These are phyloP conservation scores for Chytriomyces sp. DNA, from an alignment of 192 early-diverging fungal genomes.

Conservation along the genomic window DNA sequence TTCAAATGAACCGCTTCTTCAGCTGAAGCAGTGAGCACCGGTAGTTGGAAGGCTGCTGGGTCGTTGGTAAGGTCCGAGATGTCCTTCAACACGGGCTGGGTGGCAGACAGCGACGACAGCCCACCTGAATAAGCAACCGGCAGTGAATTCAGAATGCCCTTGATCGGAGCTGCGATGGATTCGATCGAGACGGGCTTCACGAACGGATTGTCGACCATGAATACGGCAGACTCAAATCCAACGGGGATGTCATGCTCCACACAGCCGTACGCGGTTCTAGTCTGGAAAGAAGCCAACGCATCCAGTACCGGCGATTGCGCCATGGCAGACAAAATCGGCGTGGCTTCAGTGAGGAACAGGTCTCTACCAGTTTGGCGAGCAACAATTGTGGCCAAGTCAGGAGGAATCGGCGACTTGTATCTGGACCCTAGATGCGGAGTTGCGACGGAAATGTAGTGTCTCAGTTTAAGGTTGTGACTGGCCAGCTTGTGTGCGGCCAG, in stretches of 20 bases:
- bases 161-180: not conserved
- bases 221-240: slow-evolving; percentile 8
- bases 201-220: slow-evolving; percentile 1
- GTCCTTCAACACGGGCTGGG: not conserved
- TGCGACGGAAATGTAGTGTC: slow-evolving; percentile 13
- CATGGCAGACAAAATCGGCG: not conserved
- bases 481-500: not conserved
- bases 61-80: not conserved
- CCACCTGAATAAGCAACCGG: not conserved
- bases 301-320: not conserved
- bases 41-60: not conserved
- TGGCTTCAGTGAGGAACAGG: slow-evolving; percentile 5
- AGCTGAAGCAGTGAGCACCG: not conserved
- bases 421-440: slow-evolving; percentile 23
- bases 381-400: not conserved
- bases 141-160: slow-evolving; percentile 1
- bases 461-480: not conserved
- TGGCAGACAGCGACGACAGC: not conserved
- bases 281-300: not conserved
- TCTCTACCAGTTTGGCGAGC: slow-evolving; percentile 12
- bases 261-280: slow-evolving; percentile 16
- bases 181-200: too few species aligned
- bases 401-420: not conserved
- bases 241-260: slow-evolving; percentile 12
- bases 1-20: not conserved